Percentiles rank a stretch among this genome's conserved stretches.
Evolutionary conservation across 2,329 filamentous ascomycete species (phyloP).

Genomic region (Aspergillus cejpii): DNA sequence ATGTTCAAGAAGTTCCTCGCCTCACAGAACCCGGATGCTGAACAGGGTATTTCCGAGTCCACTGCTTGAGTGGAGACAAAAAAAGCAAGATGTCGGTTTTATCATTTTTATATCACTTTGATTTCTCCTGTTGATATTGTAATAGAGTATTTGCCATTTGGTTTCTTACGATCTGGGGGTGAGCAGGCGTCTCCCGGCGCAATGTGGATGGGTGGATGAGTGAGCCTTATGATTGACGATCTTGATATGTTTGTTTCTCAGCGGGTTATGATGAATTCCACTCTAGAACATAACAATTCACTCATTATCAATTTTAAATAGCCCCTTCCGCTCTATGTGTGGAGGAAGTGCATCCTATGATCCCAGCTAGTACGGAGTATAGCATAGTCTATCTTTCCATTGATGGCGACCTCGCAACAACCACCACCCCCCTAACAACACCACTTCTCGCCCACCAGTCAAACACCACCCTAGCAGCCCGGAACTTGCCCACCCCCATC

Average conservation of each 20-base stretch:
- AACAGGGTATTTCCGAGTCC: conserved; percentile 26
- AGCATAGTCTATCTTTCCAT: not conserved
- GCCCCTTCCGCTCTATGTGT: not conserved
- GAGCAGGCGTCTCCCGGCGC: conserved; percentile 17
- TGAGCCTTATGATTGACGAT: conserved; percentile 13
- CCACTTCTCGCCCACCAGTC: conserved; percentile 39
- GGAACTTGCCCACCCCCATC: conserved; percentile 34
- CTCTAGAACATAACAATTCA: not conserved
- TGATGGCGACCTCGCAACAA: conserved; percentile 29
- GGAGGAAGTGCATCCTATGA: not conserved
- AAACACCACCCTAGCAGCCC: conserved; percentile 32
- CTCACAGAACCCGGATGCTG: conserved; percentile 26
- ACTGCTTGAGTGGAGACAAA: conserved; percentile 19
- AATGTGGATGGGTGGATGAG: conserved; percentile 3
- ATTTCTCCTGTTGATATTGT: conserved; percentile 10
- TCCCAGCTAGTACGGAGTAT: too few species aligned
- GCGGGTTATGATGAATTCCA: not conserved
- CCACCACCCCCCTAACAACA: conserved; percentile 36
- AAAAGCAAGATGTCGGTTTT: conserved; percentile 1
- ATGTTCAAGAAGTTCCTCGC: conserved; percentile 40
- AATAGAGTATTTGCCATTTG: too few species aligned
- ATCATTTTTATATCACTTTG: not conserved
- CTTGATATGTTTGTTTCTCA: conserved; percentile 1
- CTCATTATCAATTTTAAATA: not conserved
- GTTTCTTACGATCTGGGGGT: too few species aligned